Conservation (phyloP, 352 stramenopile species). For the Globisporangium takayamanum region DNA sequence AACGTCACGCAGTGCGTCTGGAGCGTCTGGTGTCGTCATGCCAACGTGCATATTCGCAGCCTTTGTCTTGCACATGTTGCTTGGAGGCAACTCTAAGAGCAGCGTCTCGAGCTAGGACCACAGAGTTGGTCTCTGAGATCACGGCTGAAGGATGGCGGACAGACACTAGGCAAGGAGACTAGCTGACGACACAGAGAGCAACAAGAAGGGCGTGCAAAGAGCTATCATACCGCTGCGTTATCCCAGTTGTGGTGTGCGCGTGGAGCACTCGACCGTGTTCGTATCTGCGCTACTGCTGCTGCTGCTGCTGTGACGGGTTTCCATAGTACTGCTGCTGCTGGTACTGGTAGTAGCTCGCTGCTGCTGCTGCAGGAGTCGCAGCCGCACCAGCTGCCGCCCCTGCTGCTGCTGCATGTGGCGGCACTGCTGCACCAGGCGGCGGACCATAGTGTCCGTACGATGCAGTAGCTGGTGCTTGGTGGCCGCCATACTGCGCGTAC, state of each 20-base stretch:
- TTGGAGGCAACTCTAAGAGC: background rate
- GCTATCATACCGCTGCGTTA: background rate
- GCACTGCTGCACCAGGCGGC: conserved; percentile 6
- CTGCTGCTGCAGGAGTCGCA: background rate
- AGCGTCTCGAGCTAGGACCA: background rate
- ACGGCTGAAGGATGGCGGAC: too few species aligned
- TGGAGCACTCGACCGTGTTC: background rate
- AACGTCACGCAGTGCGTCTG: background rate
- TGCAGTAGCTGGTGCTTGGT: background rate
- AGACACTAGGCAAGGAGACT: too few species aligned
- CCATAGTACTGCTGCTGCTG: conserved; percentile 25
- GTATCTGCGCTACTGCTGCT: conserved; percentile 1
- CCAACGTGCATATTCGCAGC: background rate
- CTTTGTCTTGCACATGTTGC: background rate
- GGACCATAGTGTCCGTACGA: conserved; percentile 31
- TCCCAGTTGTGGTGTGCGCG: background rate
- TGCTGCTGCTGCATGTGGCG: conserved; percentile 2
- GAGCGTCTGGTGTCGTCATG: background rate
- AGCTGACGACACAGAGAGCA: too few species aligned
- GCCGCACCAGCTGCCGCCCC: conserved; percentile 1
- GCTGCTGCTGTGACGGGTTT: conserved; percentile 21
- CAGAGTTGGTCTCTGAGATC: too few species aligned
- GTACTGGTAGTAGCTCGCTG: conserved; percentile 37
- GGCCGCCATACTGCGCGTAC: conserved; percentile 27
- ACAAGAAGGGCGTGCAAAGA: background rate